Conservation (phyloP, 2,329 filamentous ascomycete genomes). For the Nothophoma quercina region DNA sequence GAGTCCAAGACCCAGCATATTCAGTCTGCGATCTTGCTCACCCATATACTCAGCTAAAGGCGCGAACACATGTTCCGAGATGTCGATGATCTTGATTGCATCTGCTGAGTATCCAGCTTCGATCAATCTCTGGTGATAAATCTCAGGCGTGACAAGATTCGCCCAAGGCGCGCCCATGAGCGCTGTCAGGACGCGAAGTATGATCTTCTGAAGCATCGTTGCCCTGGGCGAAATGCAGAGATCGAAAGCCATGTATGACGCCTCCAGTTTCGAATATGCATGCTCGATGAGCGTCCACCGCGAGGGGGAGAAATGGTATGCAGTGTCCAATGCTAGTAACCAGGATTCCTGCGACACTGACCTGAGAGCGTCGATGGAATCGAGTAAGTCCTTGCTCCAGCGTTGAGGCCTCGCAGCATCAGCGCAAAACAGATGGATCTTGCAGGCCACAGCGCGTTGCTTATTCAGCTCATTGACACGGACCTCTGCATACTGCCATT, state of each 20-base stretch:
- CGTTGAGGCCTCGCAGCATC: conserved; percentile 58
- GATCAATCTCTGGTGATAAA: conserved; percentile 57
- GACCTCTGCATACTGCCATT: conserved; percentile 50
- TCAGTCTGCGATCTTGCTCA: conserved; percentile 45
- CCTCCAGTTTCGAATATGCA: conserved; percentile 52
- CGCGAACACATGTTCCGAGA: conserved; percentile 62
- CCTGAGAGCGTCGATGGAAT: conserved; percentile 12
- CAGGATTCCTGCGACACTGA: conserved; percentile 48
- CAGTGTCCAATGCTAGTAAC: conserved; percentile 64
- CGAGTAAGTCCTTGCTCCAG: conserved; percentile 49
- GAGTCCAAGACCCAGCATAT: conserved; percentile 47
- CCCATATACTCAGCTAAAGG: conserved; percentile 58
- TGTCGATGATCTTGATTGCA: conserved; percentile 57
- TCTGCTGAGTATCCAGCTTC: conserved; percentile 57
- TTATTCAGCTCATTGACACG: conserved; percentile 20
- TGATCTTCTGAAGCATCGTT: conserved; percentile 29
- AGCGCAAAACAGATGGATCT: conserved; percentile 55
- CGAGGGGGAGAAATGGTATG: conserved; percentile 66
- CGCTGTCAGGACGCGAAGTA: conserved; percentile 55
- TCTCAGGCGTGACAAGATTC: conserved; percentile 57
- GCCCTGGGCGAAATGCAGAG: conserved; percentile 50
- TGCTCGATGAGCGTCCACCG: conserved; percentile 57
- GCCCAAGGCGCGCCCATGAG: conserved; percentile 58
- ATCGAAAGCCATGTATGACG: conserved; percentile 65
- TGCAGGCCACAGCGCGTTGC: not conserved